Percentiles rank a stretch among this genome's conserved stretches.
phyloP scores from a whole-genome alignment of 2,329 filamentous ascomycete species.

The Bipolaris cookei region DNA sequence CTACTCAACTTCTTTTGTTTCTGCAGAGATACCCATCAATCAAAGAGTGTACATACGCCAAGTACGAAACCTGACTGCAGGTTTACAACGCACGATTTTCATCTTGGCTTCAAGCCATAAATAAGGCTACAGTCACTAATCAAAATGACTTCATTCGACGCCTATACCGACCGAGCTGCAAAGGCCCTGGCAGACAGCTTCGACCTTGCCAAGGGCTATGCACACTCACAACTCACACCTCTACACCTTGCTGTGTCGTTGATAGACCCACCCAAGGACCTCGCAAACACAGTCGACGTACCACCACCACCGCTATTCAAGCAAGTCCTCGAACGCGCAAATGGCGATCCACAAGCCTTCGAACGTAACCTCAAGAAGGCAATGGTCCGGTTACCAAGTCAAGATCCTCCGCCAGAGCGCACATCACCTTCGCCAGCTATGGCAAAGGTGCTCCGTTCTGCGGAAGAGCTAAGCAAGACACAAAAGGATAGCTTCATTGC shows the following conservation, averaged over 20 bases:
- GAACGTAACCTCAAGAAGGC: conserved; percentile 90
- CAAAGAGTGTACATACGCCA: conserved; percentile 15
- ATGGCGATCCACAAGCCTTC: conserved; percentile 88
- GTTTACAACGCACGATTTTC: conserved; percentile 17
- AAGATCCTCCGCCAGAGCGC: conserved; percentile 91
- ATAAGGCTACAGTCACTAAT: conserved; percentile 25
- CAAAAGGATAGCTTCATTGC: conserved; percentile 96
- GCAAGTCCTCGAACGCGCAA: conserved; percentile 91
- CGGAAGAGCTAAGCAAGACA: conserved; percentile 91
- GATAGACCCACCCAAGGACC: conserved; percentile 74
- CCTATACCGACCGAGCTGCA: conserved; percentile 92
- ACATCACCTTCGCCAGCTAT: conserved; percentile 83
- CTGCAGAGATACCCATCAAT: conserved; percentile 24
- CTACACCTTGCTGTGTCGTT: conserved; percentile 87
- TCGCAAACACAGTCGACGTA: conserved; percentile 70
- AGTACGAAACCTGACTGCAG: conserved; percentile 18
- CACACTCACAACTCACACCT: conserved; percentile 87
- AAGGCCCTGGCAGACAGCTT: conserved; percentile 90
- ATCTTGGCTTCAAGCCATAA: conserved; percentile 27
- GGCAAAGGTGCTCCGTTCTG: conserved; percentile 79
- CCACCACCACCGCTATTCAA: conserved; percentile 79
- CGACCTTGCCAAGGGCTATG: conserved; percentile 84
- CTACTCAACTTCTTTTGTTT: conserved; percentile 6
- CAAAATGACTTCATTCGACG: conserved; percentile 77
- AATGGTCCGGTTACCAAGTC: conserved; percentile 87